Percentiles rank a stretch among this genome's conserved stretches.
phyloP scores from a whole-genome alignment of 2,329 filamentous ascomycete genomes.

The Sporothrix humicola region DNA sequence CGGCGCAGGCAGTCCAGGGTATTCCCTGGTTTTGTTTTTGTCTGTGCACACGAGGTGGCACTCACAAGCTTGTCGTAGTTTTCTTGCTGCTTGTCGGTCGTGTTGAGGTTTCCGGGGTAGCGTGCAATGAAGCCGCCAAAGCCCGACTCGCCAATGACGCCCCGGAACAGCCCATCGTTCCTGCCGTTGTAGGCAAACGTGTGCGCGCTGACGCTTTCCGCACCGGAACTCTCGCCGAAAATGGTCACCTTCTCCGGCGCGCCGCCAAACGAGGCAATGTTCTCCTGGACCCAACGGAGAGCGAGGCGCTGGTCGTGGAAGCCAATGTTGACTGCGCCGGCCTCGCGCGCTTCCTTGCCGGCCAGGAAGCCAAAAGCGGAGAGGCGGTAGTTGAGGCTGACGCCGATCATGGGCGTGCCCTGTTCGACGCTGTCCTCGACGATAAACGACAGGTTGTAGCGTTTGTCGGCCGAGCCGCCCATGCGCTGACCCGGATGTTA shows the following conservation, averaged over 20 bases:
- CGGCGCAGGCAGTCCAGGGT: conserved; percentile 43
- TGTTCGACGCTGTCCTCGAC: conserved; percentile 53
- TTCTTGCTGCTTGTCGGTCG: conserved; percentile 40
- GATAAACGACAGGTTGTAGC: conserved; percentile 66
- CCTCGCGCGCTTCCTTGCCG: conserved; percentile 50
- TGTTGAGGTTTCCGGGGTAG: conserved; percentile 46
- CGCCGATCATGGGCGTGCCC: conserved; percentile 53
- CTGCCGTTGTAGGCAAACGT: conserved; percentile 55
- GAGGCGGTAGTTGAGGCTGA: conserved; percentile 56
- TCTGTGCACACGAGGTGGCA: conserved; percentile 28
- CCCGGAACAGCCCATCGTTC: conserved; percentile 60
- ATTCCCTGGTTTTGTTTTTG: neutral
- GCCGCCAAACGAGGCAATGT: conserved; percentile 57
- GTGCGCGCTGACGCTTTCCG: conserved; percentile 56
- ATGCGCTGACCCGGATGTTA: conserved; percentile 34
- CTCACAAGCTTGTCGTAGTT: conserved; percentile 38
- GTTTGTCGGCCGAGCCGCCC: conserved; percentile 52
- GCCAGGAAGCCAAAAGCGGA: conserved; percentile 59
- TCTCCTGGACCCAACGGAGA: conserved; percentile 57
- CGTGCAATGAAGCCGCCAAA: conserved; percentile 32
- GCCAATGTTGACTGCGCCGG: conserved; percentile 57
- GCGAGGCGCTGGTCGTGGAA: conserved; percentile 57
- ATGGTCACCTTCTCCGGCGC: conserved; percentile 55
- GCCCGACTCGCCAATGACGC: conserved; percentile 50
- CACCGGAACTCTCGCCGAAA: conserved; percentile 62